These are phyloP conservation scores for Trichoderma aggressivum DNA, from an alignment of 2,329 filamentous ascomycete species.

Conservation along the genomic window DNA sequence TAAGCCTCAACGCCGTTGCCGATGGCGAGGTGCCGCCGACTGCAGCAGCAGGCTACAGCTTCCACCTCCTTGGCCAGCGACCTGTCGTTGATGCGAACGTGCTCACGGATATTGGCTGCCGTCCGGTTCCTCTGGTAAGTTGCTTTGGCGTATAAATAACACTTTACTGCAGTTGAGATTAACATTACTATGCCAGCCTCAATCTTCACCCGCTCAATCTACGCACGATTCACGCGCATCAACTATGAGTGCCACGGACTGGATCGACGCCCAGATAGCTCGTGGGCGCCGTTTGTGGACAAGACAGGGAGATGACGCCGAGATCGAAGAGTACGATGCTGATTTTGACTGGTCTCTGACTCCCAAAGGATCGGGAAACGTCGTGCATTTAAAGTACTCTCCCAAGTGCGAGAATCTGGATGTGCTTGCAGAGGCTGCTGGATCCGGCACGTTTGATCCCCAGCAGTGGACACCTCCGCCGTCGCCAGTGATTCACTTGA, in stretches of 20 bases:
- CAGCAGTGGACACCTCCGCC: slow-evolving; percentile 24
- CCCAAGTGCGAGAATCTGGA: slow-evolving; percentile 27
- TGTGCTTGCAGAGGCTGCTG: neutral
- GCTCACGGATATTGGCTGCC: slow-evolving; percentile 40
- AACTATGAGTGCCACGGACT: slow-evolving; percentile 25
- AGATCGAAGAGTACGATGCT: slow-evolving; percentile 17
- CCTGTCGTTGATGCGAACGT: slow-evolving; percentile 42
- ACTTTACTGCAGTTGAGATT: neutral
- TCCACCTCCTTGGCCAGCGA: slow-evolving; percentile 42
- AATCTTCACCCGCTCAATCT: slow-evolving; percentile 7
- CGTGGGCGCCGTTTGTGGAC: slow-evolving; percentile 20
- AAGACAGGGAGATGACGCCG: neutral
- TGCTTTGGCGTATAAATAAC: neutral
- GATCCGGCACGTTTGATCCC: neutral
- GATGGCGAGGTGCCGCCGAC: slow-evolving; percentile 49
- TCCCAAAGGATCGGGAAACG: neutral
- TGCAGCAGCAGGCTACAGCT: slow-evolving; percentile 51
- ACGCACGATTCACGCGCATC: slow-evolving; percentile 20
- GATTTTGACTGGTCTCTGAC: slow-evolving; percentile 10
- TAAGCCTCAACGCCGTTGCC: slow-evolving; percentile 50
- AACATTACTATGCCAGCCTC: neutral
- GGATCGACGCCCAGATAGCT: slow-evolving; percentile 30
- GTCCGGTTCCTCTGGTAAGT: slow-evolving; percentile 37
- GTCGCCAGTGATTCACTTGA: slow-evolving; percentile 15
- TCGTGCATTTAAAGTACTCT: slow-evolving; percentile 25